These are phyloP conservation scores for Aspergillus bertholletiae DNA, from an alignment of 495 filamentous ascomycete species.

Conservation along the genomic window DNA sequence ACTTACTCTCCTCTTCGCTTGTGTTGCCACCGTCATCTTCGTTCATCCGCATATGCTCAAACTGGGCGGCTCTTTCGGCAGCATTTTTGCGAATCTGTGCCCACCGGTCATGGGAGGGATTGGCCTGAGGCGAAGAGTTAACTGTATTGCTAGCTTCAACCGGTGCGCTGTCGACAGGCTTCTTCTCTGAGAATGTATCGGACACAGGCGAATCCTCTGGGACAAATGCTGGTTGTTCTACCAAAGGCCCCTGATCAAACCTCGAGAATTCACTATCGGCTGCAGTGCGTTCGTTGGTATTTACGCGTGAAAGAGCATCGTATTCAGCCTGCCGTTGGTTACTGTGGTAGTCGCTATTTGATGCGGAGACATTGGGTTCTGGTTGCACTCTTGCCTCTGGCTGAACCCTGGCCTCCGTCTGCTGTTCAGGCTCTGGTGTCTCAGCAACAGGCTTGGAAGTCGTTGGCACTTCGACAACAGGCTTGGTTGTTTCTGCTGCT, in stretches of 20 bases:
- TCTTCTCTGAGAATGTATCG: slow-evolving; percentile 20
- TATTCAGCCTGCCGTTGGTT: slow-evolving; percentile 47
- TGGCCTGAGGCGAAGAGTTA: slow-evolving; percentile 2
- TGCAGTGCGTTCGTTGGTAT: slow-evolving; percentile 61
- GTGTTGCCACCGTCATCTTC: slow-evolving; percentile 79
- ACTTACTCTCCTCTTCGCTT: slow-evolving; percentile 94
- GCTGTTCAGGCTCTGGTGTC: slow-evolving; percentile 24
- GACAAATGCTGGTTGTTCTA: slow-evolving; percentile 81
- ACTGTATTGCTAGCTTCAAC: not conserved
- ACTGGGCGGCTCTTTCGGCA: slow-evolving; percentile 66
- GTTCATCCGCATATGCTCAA: slow-evolving; percentile 52
- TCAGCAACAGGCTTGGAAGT: slow-evolving; percentile 17
- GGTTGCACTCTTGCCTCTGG: not conserved
- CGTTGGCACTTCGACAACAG: not conserved
- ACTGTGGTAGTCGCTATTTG: slow-evolving; percentile 38
- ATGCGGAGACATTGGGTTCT: slow-evolving; percentile 6
- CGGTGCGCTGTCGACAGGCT: not conserved
- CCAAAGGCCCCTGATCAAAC: slow-evolving; percentile 87
- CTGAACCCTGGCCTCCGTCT: not conserved
- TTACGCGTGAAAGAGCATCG: slow-evolving; percentile 57
- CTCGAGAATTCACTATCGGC: slow-evolving; percentile 71
- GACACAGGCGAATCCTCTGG: slow-evolving; percentile 58
- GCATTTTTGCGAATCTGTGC: slow-evolving; percentile 94
- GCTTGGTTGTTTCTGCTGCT: slow-evolving; percentile 17
- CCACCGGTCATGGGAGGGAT: slow-evolving; percentile 69